phyloP scores from a whole-genome alignment of 768 basidiomycete species.

The Mycena alexandri region DNA sequence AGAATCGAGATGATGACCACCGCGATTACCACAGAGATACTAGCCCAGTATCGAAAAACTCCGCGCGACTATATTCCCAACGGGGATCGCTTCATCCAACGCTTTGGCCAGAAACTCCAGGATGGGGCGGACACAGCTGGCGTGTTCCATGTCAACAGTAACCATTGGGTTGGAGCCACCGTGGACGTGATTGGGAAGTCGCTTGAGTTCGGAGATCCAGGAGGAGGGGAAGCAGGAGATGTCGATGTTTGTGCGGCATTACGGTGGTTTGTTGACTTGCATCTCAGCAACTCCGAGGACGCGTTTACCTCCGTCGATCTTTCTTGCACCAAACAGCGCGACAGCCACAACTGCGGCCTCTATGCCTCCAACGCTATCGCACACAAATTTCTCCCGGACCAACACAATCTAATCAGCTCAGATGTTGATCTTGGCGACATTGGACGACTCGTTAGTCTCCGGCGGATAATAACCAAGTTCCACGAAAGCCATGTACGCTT shows the following conservation, averaged over 20 bases:
- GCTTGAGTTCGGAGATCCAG: neutral
- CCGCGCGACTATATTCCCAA: neutral
- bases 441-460: neutral
- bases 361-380: too few species aligned
- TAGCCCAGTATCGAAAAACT: neutral
- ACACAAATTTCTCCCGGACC: too few species aligned
- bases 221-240: neutral
- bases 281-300: neutral
- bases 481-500: neutral
- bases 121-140: neutral
- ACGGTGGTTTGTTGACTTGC: neutral
- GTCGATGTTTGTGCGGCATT: slow-evolving; percentile 2
- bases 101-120: neutral
- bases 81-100: neutral
- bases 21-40: neutral
- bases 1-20: neutral
- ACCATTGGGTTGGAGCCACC: neutral
- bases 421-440: neutral
- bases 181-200: neutral
- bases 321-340: neutral
- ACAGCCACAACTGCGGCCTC: neutral
- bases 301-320: neutral
- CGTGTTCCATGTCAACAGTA: neutral
- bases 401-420: neutral
- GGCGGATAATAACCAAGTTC: neutral